Conservation (phyloP, 2,329 filamentous ascomycete species). For the Rhynchosporium secalis region DNA sequence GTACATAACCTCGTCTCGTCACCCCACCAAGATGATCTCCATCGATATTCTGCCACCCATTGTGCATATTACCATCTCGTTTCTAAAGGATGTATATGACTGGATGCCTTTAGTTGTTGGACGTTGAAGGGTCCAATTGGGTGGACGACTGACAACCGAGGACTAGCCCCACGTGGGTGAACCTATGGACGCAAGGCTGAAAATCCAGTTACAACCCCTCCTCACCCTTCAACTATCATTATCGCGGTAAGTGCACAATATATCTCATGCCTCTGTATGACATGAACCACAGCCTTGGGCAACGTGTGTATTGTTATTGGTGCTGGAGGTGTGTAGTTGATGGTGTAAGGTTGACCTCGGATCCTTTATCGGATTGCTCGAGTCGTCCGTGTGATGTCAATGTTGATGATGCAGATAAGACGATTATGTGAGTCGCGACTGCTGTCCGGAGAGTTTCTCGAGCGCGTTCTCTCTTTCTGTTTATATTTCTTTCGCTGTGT, state of each 20-base stretch:
- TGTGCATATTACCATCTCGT: constrained; percentile 1
- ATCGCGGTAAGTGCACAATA: background rate
- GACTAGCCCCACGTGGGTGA: constrained; percentile 6
- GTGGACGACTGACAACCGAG: constrained; percentile 4
- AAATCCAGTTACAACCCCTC: background rate
- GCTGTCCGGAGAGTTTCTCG: background rate
- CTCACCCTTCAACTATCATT: background rate
- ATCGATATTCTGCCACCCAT: background rate
- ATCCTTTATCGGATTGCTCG: background rate
- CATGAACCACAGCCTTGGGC: constrained; percentile 23
- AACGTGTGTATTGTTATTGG: constrained; percentile 33
- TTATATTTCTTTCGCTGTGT: constrained; percentile 8
- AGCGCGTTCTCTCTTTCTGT: background rate
- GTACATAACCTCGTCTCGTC: background rate
- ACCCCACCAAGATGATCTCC: constrained; percentile 11
- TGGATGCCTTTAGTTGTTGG: background rate
- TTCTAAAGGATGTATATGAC: background rate
- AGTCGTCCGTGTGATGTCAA: constrained; percentile 18
- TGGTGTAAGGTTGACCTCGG: background rate
- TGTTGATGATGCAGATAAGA: background rate
- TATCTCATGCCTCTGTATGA: background rate
- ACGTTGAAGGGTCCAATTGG: constrained; percentile 5
- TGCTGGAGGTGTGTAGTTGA: background rate
- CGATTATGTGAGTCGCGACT: constrained; percentile 1
- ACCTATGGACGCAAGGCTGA: constrained; percentile 14